Base-by-base conservation (phyloP, 495 filamentous ascomycete genomes). In the Darksidea phi region DNA sequence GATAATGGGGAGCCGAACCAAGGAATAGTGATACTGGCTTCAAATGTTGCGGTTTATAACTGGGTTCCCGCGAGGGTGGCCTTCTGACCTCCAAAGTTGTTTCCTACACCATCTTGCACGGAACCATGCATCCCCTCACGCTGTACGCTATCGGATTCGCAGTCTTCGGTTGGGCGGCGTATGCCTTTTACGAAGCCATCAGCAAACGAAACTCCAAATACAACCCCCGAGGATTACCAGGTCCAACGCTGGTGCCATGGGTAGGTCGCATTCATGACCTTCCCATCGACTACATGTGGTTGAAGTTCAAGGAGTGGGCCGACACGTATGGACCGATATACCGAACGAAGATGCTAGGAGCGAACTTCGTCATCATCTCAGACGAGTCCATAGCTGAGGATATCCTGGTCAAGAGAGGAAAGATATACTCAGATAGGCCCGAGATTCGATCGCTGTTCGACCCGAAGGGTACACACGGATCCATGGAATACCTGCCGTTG, bases 251-350 rank as follows among this genome's bases (percentile, higher is more conserved):
- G 47, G 20, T 63, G 8, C 67, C 67, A 0, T 69, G 48, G 53
- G 38, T 69, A 17, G 67, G 67, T 8, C 64, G 63, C 24, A 55
- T 72, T n/a, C 66, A 66, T 26, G 64, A 71, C 26, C 63, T 73
- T n/a, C 70, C 71, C 2, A 68, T 64, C 6, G 17, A 63, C 26
- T 68, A 69, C 41, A 63, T 66, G 17, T 79, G 76, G 76, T 48
- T 79, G 46, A 73, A 76, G 51, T 77, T 79, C 63, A 67, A 70
- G 17, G 64, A 71, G 43, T 79, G 76, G 76, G 55, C 71, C 2
- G 57, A 76, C 21, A 47, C 63, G 46, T 78, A 76, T 64, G 76
- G 76, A 18, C 73, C 72, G 6, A 67, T 77, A 20, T 75, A 72
- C 59, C 62, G 67, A 18, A 60, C 70, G 7, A 68, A 70, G 42